Percentiles rank a stretch among this genome's conserved stretches.
Conservation (phyloP, 805 yeast species). For the Nakazawaea populi region DNA sequence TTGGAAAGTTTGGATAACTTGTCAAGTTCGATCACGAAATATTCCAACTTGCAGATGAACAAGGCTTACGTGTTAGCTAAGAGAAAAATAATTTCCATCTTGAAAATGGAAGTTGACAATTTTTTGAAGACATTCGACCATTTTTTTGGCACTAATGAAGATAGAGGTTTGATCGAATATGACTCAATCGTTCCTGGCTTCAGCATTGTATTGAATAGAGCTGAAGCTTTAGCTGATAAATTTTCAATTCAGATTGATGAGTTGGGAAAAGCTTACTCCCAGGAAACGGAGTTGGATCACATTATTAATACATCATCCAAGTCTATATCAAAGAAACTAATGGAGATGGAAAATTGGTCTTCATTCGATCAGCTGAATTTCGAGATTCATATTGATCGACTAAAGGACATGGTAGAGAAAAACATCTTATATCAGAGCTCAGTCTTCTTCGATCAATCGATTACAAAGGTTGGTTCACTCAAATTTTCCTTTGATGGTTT, state of each 20-base stretch:
- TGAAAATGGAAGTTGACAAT: constrained; percentile 21
- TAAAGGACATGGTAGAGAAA: constrained; percentile 44
- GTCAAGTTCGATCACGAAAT: constrained; percentile 32
- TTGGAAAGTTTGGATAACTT: constrained; percentile 37
- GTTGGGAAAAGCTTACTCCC: constrained; percentile 43
- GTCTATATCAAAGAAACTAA: constrained; percentile 38
- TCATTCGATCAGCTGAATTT: constrained; percentile 35
- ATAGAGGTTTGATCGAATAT: constrained; percentile 10
- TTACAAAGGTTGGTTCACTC: constrained; percentile 18
- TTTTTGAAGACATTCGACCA: constrained; percentile 27
- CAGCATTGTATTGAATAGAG: constrained; percentile 17
- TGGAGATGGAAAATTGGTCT: constrained; percentile 54
- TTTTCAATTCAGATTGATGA: constrained; percentile 40
- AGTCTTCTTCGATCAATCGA: constrained; percentile 44
- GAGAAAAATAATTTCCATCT: constrained; percentile 27
- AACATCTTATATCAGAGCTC: constrained; percentile 54
- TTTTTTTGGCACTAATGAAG: constrained; percentile 19
- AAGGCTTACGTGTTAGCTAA: constrained; percentile 40
- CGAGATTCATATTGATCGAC: constrained; percentile 31
- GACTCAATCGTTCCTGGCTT: constrained; percentile 16
- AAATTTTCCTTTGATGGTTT: constrained; percentile 14
- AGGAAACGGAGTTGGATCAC: constrained; percentile 46
- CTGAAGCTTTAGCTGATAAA: constrained; percentile 29
- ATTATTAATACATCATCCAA: constrained; percentile 40
- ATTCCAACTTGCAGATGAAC: constrained; percentile 37